Evolutionary conservation across 75 land plant species (phyloP).

Genomic region (Cupressus sempervirens): DNA sequence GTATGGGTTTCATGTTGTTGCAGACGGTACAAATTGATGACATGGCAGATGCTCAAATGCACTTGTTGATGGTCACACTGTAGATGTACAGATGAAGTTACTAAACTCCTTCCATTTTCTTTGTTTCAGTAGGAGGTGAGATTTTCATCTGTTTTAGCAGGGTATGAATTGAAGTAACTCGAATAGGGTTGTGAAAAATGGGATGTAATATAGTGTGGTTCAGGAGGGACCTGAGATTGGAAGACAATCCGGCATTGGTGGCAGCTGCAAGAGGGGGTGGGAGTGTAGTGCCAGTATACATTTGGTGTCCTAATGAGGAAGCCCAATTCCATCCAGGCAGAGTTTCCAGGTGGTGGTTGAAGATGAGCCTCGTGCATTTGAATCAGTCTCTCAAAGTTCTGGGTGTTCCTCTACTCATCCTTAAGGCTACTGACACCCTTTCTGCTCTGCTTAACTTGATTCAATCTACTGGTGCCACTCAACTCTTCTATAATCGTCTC

Average conservation of each 20-base stretch:
- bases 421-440: not conserved
- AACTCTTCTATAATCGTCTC: constrained; percentile 4
- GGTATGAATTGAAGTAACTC: not conserved
- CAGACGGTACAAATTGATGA: not conserved
- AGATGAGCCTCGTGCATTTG: constrained; percentile 41
- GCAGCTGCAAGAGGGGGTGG: constrained; percentile 35
- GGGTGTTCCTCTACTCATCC: constrained; percentile 25
- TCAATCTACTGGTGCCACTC: not conserved
- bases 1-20: not conserved
- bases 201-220: constrained; percentile 30
- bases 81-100: not conserved
- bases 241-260: constrained; percentile 41
- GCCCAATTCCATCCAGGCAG: constrained; percentile 39
- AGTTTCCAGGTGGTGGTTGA: constrained; percentile 43
- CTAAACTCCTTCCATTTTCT: not conserved
- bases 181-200: not conserved
- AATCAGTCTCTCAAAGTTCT: constrained; percentile 23
- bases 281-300: constrained; percentile 32
- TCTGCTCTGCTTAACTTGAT: not conserved
- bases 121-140: not conserved
- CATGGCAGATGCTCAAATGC: not conserved
- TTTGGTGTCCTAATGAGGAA: constrained; percentile 39
- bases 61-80: not conserved
- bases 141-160: not conserved
- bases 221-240: constrained; percentile 38